Evolutionary conservation across 805 yeast genomes (phyloP).

Genomic region (Cyberlindnera sargentensis): DNA sequence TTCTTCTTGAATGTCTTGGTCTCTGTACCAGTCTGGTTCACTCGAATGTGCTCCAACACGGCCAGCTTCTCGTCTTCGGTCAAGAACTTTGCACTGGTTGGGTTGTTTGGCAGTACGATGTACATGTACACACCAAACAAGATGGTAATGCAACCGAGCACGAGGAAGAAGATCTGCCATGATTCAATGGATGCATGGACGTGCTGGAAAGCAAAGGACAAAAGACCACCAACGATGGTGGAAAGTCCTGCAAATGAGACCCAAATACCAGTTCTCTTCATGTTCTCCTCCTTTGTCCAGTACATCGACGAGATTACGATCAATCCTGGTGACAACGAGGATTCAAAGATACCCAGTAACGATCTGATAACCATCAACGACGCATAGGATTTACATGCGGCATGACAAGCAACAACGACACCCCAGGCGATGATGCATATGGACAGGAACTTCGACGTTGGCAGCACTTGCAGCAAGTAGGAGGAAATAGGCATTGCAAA

Average conservation of each 20-base stretch:
- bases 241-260: constrained; percentile 51
- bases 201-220: constrained; percentile 49
- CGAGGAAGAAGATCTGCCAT: constrained; percentile 58
- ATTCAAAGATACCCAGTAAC: constrained; percentile 47
- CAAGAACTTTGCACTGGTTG: constrained; percentile 29
- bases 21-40: constrained; percentile 42
- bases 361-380: constrained; percentile 49
- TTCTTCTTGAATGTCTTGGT: constrained; percentile 33
- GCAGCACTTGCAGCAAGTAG: constrained; percentile 41
- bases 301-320: constrained; percentile 56
- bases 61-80: constrained; percentile 34
- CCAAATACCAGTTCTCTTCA: constrained; percentile 48
- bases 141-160: constrained; percentile 48
- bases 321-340: constrained; percentile 50
- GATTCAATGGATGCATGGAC: constrained; percentile 37
- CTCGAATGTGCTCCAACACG: constrained; percentile 36
- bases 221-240: constrained; percentile 37
- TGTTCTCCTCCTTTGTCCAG: constrained; percentile 47
- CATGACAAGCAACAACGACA: constrained; percentile 40
- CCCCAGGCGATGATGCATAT: constrained; percentile 48
- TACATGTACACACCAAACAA: constrained; percentile 39
- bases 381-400: constrained; percentile 46
- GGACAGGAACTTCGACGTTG: constrained; percentile 46
- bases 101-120: constrained; percentile 45
- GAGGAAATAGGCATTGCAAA: constrained; percentile 47